Percentiles rank a stretch among this genome's conserved stretches.
phyloP scores from a whole-genome alignment of 2,329 filamentous ascomycete species.

The Colletotrichum tamarilloi region DNA sequence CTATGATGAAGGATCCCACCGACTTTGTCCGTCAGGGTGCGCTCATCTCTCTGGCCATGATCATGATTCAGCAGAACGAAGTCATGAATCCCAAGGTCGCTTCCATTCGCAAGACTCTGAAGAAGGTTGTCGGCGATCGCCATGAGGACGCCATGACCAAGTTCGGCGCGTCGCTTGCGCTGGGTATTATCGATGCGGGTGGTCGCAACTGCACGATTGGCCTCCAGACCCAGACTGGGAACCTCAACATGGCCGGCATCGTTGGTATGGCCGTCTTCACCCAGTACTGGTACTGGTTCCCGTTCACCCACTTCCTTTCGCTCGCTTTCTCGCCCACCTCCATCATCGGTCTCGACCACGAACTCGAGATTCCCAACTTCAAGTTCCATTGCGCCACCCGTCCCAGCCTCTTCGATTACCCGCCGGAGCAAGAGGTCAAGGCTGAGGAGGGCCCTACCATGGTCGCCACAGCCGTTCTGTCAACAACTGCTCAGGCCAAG shows the following conservation, averaged over 20 bases:
- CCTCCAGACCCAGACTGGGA: constrained; percentile 96
- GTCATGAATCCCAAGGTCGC: constrained; percentile 97
- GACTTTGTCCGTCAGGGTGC: constrained; percentile 98
- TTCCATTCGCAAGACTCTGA: constrained; percentile 89
- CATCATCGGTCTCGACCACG: constrained; percentile 93
- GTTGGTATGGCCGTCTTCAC: constrained; percentile 98
- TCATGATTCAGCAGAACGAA: constrained; percentile 99
- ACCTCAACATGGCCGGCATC: constrained; percentile 98
- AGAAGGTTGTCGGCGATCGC: constrained; percentile 92
- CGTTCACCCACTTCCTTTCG: constrained; percentile 95
- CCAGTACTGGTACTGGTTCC: constrained; percentile 99
- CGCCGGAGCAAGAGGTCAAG: constrained; percentile 96
- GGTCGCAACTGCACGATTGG: constrained; percentile 99
- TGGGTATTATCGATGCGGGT: constrained; percentile 97
- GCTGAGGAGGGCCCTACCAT: constrained; percentile 91
- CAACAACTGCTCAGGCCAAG: constrained; percentile 96
- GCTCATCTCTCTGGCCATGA: constrained; percentile 94
- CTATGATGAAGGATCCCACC: constrained; percentile 99
- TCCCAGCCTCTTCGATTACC: constrained; percentile 97
- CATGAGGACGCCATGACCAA: constrained; percentile 99
- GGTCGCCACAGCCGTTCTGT: constrained; percentile 94
- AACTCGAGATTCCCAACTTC: constrained; percentile 92
- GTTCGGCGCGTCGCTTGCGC: constrained; percentile 91
- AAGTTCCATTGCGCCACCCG: constrained; percentile 96
- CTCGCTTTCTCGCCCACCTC: constrained; percentile 97